phyloP scores from a whole-genome alignment of 1,139 yeast genomes.

The Nakaseomyces sp. region DNA sequence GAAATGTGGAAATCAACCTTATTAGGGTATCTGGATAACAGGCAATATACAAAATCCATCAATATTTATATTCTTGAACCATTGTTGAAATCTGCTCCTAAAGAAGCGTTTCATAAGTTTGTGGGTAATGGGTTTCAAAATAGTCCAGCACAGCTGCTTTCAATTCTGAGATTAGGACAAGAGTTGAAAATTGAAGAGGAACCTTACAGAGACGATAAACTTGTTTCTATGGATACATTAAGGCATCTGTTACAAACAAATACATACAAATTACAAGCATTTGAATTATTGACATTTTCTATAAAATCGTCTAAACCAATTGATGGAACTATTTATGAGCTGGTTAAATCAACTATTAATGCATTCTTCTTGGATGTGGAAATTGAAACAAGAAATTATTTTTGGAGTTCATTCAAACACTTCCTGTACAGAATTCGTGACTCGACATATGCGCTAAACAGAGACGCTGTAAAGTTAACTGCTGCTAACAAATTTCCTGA shows the following conservation, averaged over 20 bases:
- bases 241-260: conserved; percentile 39
- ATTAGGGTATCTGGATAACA: conserved; percentile 29
- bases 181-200: conserved; percentile 46
- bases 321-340: conserved; percentile 36
- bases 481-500: conserved; percentile 33
- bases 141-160: conserved; percentile 40
- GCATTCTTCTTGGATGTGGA: conserved; percentile 52
- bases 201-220: conserved; percentile 38
- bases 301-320: conserved; percentile 55
- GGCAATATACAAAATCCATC: conserved; percentile 39
- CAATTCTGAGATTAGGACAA: conserved; percentile 57
- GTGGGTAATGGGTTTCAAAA: conserved; percentile 26
- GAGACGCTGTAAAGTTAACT: conserved; percentile 39
- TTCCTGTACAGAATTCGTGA: conserved; percentile 59
- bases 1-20: conserved; percentile 43
- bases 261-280: conserved; percentile 46
- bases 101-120: conserved; percentile 37
- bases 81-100: conserved; percentile 44
- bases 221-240: conserved; percentile 35
- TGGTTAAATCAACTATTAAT: conserved; percentile 39
- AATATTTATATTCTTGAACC: conserved; percentile 55
- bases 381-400: conserved; percentile 58
- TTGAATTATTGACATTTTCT: conserved; percentile 53
- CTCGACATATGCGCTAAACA: conserved; percentile 47
- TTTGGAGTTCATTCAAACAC: conserved; percentile 50